These are phyloP conservation scores for Ramalina peruviana DNA, from an alignment of 495 filamentous ascomycete genomes.

Conservation along the genomic window DNA sequence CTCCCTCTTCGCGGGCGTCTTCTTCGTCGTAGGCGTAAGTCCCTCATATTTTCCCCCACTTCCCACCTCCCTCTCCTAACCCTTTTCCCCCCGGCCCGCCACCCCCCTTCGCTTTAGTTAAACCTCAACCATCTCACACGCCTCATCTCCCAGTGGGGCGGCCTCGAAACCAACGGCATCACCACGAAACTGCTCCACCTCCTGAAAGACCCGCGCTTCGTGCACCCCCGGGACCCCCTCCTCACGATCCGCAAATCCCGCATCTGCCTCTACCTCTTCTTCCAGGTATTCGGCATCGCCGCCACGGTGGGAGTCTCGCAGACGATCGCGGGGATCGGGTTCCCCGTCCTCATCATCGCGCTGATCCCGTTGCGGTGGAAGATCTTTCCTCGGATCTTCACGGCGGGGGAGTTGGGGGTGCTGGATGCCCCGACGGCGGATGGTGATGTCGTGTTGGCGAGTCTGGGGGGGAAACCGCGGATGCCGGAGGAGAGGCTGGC, in stretches of 20 bases:
- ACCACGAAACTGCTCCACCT: conserved; percentile 26
- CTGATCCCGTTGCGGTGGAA: conserved; percentile 27
- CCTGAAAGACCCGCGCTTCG: conserved; percentile 19
- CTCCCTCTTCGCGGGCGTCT: conserved; percentile 28
- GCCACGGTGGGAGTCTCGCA: conserved; percentile 28
- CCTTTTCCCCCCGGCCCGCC: no score
- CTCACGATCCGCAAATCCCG: conserved; percentile 14
- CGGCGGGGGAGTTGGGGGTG: conserved; percentile 21
- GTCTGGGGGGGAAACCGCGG: conserved; percentile 20
- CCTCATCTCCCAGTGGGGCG: conserved; percentile 8
- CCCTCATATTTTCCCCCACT: background rate
- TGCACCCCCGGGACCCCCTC: conserved; percentile 22
- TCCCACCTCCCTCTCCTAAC: no score
- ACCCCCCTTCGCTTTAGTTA: no score
- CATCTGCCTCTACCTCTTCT: conserved; percentile 16
- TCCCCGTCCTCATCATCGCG: conserved; percentile 30
- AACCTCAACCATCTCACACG: conserved; percentile 3
- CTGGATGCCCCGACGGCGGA: conserved; percentile 26
- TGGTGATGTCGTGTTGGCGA: conserved; percentile 17
- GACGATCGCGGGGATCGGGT: conserved; percentile 30
- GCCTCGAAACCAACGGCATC: conserved; percentile 23
- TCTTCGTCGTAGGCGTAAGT: conserved; percentile 28
- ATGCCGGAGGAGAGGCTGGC: conserved; percentile 12
- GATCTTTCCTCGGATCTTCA: conserved; percentile 25
- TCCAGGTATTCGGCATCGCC: conserved; percentile 22